phyloP scores from a whole-genome alignment of 73 alveolate genomes.

The Paramecium tetraurelia region DNA sequence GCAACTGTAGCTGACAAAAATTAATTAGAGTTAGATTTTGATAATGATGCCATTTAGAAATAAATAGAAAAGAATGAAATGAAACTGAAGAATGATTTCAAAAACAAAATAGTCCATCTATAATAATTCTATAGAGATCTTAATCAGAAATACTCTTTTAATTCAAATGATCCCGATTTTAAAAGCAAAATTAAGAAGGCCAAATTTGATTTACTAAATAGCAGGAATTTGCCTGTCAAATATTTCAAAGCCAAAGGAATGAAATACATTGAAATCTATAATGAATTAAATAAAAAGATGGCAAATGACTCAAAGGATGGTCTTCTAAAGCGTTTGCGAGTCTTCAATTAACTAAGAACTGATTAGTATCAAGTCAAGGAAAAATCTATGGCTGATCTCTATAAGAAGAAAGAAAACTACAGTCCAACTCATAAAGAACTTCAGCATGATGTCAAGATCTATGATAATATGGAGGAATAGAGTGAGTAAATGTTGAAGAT shows the following conservation, averaged over 20 bases:
- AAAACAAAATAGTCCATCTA: neutral
- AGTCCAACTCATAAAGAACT: neutral
- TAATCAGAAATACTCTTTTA: neutral
- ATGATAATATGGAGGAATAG: neutral
- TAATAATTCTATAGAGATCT: neutral
- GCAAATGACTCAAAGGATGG: neutral
- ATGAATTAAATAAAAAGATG: neutral
- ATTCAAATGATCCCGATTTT: slow-evolving; percentile 17
- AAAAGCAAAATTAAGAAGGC: neutral
- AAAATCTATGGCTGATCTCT: neutral
- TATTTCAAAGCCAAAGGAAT: slow-evolving; percentile 10
- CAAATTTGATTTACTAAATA: neutral
- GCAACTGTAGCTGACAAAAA: slow-evolving; percentile 28
- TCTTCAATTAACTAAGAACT: neutral
- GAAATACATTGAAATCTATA: neutral
- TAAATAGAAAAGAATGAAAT: slow-evolving; percentile 21
- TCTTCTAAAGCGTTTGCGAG: neutral
- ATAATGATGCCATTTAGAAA: slow-evolving; percentile 4
- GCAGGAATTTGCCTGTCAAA: neutral
- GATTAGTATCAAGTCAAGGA: neutral
- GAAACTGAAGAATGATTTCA: slow-evolving; percentile 39
- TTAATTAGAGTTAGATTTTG: slow-evolving; percentile 10
- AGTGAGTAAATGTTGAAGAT: neutral
- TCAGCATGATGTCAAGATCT: neutral
- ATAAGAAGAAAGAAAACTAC: neutral